Conservation (phyloP, 1,284 basidiomycete genomes). For the Leccinum subspadiceum region DNA sequence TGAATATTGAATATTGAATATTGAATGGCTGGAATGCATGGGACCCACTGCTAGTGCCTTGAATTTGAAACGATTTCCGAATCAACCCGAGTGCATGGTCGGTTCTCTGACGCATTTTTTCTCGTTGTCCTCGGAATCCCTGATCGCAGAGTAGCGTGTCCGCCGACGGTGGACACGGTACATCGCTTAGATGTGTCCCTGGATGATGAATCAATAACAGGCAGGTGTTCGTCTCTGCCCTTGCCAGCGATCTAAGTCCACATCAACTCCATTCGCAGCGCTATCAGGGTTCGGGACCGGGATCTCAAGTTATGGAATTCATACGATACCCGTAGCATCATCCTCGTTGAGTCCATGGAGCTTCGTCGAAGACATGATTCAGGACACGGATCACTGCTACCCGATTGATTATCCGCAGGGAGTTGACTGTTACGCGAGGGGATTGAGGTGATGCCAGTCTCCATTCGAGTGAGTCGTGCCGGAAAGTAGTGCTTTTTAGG, state of each 20-base stretch:
- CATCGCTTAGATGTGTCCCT: slow-evolving; percentile 6
- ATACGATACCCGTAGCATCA: slow-evolving; percentile 1
- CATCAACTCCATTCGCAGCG: slow-evolving; percentile 12
- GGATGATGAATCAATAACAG: background rate
- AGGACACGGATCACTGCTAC: background rate
- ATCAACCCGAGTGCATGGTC: background rate
- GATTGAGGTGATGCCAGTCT: background rate
- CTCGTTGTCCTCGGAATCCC: slow-evolving; percentile 9
- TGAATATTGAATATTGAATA: background rate
- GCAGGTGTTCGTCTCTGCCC: background rate
- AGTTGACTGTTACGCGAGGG: background rate
- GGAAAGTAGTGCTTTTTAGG: background rate
- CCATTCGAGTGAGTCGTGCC: background rate
- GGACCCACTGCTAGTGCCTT: background rate
- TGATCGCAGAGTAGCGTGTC: slow-evolving; percentile 8
- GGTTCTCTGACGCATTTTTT: background rate
- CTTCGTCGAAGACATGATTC: background rate
- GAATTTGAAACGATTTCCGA: slow-evolving; percentile 8
- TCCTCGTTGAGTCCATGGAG: slow-evolving; percentile 10
- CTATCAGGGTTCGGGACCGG: slow-evolving; percentile 1
- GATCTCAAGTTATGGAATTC: slow-evolving; percentile 15
- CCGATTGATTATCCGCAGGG: background rate
- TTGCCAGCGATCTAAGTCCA: background rate
- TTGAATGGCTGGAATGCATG: background rate
- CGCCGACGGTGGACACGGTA: slow-evolving; percentile 1